Evolutionary conservation across 257 asterid species (phyloP), one percentile per base, ranked within the genome.

Genomic region (Ilex asprella): DNA sequence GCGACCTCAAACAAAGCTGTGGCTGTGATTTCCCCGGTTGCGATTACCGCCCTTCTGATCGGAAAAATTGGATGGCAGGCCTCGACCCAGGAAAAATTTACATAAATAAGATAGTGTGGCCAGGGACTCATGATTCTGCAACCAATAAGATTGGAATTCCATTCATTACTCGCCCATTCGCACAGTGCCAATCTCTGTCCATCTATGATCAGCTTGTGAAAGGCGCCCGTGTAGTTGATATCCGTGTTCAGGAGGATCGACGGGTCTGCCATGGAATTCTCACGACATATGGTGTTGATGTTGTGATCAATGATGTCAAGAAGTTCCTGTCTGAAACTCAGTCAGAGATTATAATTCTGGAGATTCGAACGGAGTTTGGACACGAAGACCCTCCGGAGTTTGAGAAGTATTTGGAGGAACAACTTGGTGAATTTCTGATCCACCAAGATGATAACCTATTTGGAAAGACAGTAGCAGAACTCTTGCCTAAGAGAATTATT

Each of bases 111-210:
- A 53, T 53, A 7, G 30, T 53, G 2, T 53, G 57, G 57, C 57
- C 57, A 14, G 57, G 57, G 30, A 53, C 57, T 14, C 57, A 53
- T 53, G 57, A 53, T 21, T 53, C 57, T n/a, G 57, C 57, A 14
- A 53, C 57, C 57, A 53, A 53, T 27, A 21, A 53, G 57, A 53
- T 53, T 21, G 57, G 57, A 53, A 21, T 53, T 16, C 57, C 57
- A 21, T 21, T 53, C 30, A n/a, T 53, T 15, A 2, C 57, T 53
- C 57, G 57, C 30, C 57, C 57, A 27, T 53, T 53, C 30, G 57
- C 57, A 8, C 57, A 53, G 30, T 53, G 57, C 30, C 57, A 53
- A 53, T 53, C 57, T 21, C 3, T 53, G 57, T 53, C 57, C 2
- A 53, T 53, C 15, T 53, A 53, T 27, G 0, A 53, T 15, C 57